phyloP scores from a whole-genome alignment of 1,284 basidiomycete species.

The Ustilago lituana region DNA sequence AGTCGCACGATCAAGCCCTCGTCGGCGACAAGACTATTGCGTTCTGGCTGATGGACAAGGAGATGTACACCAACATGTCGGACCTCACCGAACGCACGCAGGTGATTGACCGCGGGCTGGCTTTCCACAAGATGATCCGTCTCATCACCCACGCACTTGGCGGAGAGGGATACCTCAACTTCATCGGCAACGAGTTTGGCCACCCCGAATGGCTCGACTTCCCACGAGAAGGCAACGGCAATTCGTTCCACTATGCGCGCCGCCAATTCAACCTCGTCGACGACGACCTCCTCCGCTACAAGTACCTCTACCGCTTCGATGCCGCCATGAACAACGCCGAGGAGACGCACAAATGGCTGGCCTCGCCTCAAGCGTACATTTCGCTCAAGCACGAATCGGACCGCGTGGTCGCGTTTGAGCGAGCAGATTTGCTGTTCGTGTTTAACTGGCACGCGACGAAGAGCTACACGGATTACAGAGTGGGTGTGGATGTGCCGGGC shows the following conservation, averaged over 20 bases:
- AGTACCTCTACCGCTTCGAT: constrained; percentile 92
- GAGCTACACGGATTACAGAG: constrained; percentile 90
- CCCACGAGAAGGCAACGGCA: constrained; percentile 90
- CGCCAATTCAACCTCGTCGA: constrained; percentile 96
- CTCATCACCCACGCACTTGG: constrained; percentile 89
- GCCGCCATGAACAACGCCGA: constrained; percentile 90
- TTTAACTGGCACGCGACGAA: constrained; percentile 94
- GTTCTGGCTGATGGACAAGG: constrained; percentile 99
- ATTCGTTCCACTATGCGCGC: constrained; percentile 88
- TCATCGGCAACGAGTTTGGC: constrained; percentile 97
- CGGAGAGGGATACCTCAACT: constrained; percentile 96
- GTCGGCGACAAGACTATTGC: constrained; percentile 93
- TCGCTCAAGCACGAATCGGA: constrained; percentile 81
- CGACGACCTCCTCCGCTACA: constrained; percentile 84
- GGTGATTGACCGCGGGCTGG: constrained; percentile 85
- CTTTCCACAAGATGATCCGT: constrained; percentile 96
- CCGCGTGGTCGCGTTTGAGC: constrained; percentile 84
- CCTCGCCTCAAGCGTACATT: constrained; percentile 75
- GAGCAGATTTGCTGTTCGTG: constrained; percentile 88
- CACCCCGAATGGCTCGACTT: constrained; percentile 99
- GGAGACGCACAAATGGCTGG: constrained; percentile 82
- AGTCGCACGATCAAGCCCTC: constrained; percentile 96
- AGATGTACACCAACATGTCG: constrained; percentile 88
- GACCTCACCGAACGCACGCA: constrained; percentile 86
- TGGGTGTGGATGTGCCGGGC: constrained; percentile 87